Evolutionary conservation across 805 yeast genomes (phyloP), one percentile per base, ranked within the genome.

Genomic region (Cyberlindnera samutprakarnensis): DNA sequence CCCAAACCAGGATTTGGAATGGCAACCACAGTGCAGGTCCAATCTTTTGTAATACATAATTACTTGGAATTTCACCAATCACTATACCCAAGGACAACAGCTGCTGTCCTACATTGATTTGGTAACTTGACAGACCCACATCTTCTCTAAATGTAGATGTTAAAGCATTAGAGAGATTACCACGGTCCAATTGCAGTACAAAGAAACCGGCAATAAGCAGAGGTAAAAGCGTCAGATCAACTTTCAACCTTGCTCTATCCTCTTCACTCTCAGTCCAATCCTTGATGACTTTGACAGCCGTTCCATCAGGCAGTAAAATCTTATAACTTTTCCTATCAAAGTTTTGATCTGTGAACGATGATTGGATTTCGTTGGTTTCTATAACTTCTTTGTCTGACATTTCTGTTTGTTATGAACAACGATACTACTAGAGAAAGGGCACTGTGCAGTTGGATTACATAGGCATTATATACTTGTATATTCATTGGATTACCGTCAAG

Each of bases 331-430:
- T 13, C 7, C n/a, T 9, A 12, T 23, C 14, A 6, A 23, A 59
- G 70, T 31, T 14, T 2, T 14, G 16, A 7, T 24, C 11, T 3
- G n/a, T n/a, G n/a, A n/a, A n/a, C n/a, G n/a, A n/a, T n/a, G n/a
- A n/a, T n/a, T n/a, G n/a, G n/a, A n/a, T n/a, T n/a, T n/a, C n/a
- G n/a, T n/a, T n/a, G n/a, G n/a, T n/a, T n/a, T n/a, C n/a, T n/a
- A n/a, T n/a, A n/a, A n/a, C n/a, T n/a, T n/a, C n/a, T n/a, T n/a
- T n/a, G n/a, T n/a, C n/a, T n/a, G n/a, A n/a, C n/a, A n/a, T n/a
- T n/a, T n/a, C n/a, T n/a, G n/a, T n/a, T n/a, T n/a, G n/a, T n/a
- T n/a, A n/a, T n/a, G n/a, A n/a, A n/a, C n/a, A n/a, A n/a, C n/a
- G n/a, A n/a, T n/a, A n/a, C n/a, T n/a, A n/a, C n/a, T n/a, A n/a